phyloP scores from a whole-genome alignment of 1,139 yeast genomes.

The Hemisphaericaspora lyxosophila region DNA sequence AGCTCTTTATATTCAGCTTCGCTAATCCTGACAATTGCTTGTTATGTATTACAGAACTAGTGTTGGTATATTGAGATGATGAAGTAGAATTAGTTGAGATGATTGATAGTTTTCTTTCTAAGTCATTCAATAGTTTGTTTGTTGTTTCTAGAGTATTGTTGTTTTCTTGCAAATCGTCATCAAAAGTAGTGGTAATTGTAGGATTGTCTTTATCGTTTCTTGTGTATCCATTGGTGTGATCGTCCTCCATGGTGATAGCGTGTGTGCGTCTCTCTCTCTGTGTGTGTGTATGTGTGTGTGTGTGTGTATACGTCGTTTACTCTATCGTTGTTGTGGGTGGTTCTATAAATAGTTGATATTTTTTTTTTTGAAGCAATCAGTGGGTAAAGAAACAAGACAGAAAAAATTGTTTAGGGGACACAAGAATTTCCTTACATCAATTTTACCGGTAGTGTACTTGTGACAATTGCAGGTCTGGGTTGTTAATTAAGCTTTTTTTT shows the following conservation, averaged over 20 bases:
- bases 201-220: neutral
- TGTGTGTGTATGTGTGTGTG: no score
- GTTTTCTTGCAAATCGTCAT: constrained; percentile 1
- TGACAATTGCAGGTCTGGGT: no score
- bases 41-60: constrained; percentile 34
- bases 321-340: neutral
- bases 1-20: constrained; percentile 30
- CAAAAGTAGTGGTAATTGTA: neutral
- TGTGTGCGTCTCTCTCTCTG: no score
- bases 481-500: no score
- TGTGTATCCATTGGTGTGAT: neutral
- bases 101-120: constrained; percentile 34
- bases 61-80: constrained; percentile 19
- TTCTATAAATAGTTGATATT: neutral
- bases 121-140: constrained; percentile 25
- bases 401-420: no score
- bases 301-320: neutral
- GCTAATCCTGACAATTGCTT: constrained; percentile 28
- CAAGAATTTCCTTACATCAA: no score
- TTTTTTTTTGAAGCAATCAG: no score
- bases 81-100: constrained; percentile 21
- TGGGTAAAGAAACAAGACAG: neutral
- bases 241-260: no score
- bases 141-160: constrained; percentile 21
- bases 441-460: no score